Base-by-base conservation (phyloP, 805 yeast species). In the Wickerhamomyces chambardii region DNA sequence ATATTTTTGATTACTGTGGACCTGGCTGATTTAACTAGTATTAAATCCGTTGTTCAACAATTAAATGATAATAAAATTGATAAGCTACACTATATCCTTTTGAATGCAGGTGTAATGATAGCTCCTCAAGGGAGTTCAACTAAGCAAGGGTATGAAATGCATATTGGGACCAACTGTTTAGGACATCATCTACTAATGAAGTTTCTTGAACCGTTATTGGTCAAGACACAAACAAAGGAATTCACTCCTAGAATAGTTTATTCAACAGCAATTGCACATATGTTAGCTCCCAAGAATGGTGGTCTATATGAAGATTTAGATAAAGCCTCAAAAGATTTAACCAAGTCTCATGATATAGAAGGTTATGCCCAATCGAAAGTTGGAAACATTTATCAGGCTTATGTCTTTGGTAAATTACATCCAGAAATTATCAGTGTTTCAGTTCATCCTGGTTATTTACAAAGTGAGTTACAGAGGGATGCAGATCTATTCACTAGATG, bases 141-240 rank as follows among this genome's bases (percentile, higher is more conserved):
- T 5, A 47, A 34, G 10, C 73, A 72, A 48, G 73, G 71, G 8
- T 60, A 54, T 36, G 77, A 72, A 34, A 36, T 55, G 27, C 70
- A 65, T 35, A 49, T 68, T 29, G 77, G 73, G 9, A 61, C 65
- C 15, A 73, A 72, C 46, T 60, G 48, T 15, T 42, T 73, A 14
- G 77, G 68, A 2, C 68, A 70, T 19, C 66, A 59, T 35, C 46
- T 68, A n/a, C 49, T 72, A 16, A 64, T 68, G 40, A 57, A 58
- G 36, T 46, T 56, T 18, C 45, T 68, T 32, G 55, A 53, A 18
- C 67, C 68, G 8, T 39, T 66, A 5, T 39, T 72, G 15, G 37
- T 57, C 17, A 44, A 55, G 19, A 51, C 62, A 3, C 38, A 48
- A 29, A 36, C 37, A 2, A 46, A 53, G 11, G 45, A 51, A 15